Base-by-base conservation (phyloP, 1,284 basidiomycete genomes). In the Trichosporon coremiiforme region DNA sequence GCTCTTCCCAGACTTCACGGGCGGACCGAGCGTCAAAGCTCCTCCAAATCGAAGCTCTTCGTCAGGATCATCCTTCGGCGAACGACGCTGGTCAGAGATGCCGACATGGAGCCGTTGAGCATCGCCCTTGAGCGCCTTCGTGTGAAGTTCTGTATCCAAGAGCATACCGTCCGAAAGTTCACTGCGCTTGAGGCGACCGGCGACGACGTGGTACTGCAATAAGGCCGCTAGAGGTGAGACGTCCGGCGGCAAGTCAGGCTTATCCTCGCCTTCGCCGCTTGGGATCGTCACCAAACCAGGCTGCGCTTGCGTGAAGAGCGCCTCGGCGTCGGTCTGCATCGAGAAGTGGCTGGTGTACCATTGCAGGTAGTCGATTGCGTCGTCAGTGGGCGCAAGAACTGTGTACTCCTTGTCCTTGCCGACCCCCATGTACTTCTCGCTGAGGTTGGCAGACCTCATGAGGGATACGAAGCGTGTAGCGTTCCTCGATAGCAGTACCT, bases 381-480 rank as follows among this genome's bases (percentile, higher is more conserved):
- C 93, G 82, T 98, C 94, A 50, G 87, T 87, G 0, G 94, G 94
- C 0, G 95, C 96, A 41, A 99, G 88, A 68, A 95, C 91, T 0
- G 94, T 95, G 82, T 91, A 87, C 17, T 75, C 89, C 29, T 57
- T 69, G 66, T 85, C 82, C 17, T 89, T 73, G 20, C 76, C 76
- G 1, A 80, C 77, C 73, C 96, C 93, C 77, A 98, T 88, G 74
- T 94, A 88, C 50, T 68, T 72, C 31, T 87, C 82, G 0, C 88
- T 89, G 63, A 98, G 87, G 71, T 91, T 86, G 63, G 92, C 91
- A 4, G 92, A 90, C 73, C 93, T 92, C 47, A 98, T 85, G 36
- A 97, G 86, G 2, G 90, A 90, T 64, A 99, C 93, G 80, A 99
- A 98, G 35, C 88, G 87, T 0, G 92, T 92, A 79, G 95, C 97